Evolutionary conservation across 2,329 filamentous ascomycete species (phyloP), one percentile per base, ranked within the genome.

Genomic region (Fusarium avenaceum): DNA sequence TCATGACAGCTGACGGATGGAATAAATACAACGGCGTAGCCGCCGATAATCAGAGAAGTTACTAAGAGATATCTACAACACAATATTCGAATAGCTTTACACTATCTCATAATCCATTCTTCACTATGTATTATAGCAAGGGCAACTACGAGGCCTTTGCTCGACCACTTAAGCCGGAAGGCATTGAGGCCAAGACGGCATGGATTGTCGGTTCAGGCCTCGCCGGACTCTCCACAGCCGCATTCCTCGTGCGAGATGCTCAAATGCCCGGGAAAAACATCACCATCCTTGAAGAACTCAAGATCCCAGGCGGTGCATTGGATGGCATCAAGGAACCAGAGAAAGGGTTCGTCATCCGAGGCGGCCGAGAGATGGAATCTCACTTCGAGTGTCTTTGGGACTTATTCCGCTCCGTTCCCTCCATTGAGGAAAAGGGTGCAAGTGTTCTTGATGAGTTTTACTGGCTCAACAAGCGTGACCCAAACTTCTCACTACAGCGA

Each of bases 391-490:
- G 51, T 14, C 51, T 54, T 3, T 54, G 51, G 51, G 51, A 54
- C 8, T 43, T 54, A 7, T 54, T 54, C n/a, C 42, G 51, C 13
- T 54, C 51, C 22, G 51, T 54, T 7, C 51, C 51, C 22, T 54
- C 51, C 7, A 54, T 54, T 2, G 51, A 54, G 2, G 22, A 54
- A n/a, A 4, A 39, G 10, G 43, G 43, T 8, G 51, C 43, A 1
- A 54, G 51, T 28, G 51, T 54, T 3, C 51, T 54, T 30, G 51
- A 54, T 15, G 51, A 54, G 24, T 54, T 54, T 10, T 49, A 54
- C 9, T 54, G 51, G 51, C 51, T 54, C 43, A 54, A 54, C 43
- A 54, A 54, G 22, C 19, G 43, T 24, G 51, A 54, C n/a, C 51
- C 51, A 0, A 54, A 54, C 30, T 54, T 28, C 15, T 54, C 51